Evolutionary conservation across 1,284 basidiomycete genomes (phyloP).

Genomic region (Sphaerobolus stellatus): DNA sequence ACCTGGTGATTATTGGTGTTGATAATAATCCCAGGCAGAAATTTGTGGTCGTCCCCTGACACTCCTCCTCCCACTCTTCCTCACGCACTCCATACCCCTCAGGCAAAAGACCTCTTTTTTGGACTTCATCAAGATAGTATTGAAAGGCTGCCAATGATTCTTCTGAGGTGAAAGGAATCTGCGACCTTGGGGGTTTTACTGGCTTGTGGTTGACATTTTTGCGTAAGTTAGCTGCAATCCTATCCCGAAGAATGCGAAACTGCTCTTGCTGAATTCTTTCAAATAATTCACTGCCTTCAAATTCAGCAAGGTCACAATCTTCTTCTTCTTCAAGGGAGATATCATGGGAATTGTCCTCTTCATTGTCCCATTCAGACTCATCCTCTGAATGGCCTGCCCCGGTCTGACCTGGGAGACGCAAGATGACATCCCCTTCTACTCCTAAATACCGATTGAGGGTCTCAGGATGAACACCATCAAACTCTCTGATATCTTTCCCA

Average conservation of each 20-base stretch:
- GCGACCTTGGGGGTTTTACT: constrained; percentile 15
- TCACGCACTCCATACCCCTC: too few relatives aligned
- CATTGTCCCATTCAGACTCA: neutral
- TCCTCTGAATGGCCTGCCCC: constrained; percentile 15
- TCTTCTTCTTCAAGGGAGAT: neutral
- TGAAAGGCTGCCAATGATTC: too few relatives aligned
- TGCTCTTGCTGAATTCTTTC: too few relatives aligned
- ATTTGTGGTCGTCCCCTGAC: too few relatives aligned
- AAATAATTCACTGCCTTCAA: neutral
- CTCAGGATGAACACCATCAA: neutral
- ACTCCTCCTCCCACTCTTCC: too few relatives aligned
- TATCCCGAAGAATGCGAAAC: too few relatives aligned
- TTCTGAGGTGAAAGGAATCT: constrained; percentile 3
- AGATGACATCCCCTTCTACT: neutral
- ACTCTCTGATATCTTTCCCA: neutral
- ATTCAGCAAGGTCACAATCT: too few relatives aligned
- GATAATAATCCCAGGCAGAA: too few relatives aligned
- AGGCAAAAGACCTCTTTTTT: too few relatives aligned
- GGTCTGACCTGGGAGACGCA: constrained; percentile 1
- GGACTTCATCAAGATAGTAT: too few relatives aligned
- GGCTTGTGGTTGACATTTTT: constrained; percentile 22
- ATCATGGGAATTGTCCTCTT: constrained; percentile 3
- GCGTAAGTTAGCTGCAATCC: neutral
- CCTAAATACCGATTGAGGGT: constrained; percentile 16
- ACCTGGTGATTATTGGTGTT: too few relatives aligned